Conservation (phyloP, 176 grass and related monocot genomes). For the Ampelocalamus luodianensis region DNA sequence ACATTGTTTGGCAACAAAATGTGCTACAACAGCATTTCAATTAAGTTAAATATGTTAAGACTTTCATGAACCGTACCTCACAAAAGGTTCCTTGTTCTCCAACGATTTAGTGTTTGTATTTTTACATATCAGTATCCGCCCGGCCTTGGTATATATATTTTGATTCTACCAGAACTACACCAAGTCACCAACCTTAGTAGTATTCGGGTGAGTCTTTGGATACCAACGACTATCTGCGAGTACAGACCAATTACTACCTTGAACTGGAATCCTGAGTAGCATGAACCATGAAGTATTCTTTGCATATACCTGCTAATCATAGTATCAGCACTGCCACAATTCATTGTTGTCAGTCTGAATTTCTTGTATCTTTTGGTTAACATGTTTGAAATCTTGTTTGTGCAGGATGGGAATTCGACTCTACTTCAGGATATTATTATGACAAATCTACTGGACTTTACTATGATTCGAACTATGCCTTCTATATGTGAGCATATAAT, state of each 20-base stretch:
- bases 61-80: not conserved
- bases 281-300: not conserved
- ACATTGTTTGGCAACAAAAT: not conserved
- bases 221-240: not conserved
- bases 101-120: not conserved
- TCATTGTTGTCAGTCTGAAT: not conserved
- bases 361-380: constrained; percentile 9
- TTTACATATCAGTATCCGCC: not conserved
- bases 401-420: constrained; percentile 76
- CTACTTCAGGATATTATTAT: constrained; percentile 72
- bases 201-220: not conserved
- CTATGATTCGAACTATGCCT: constrained; percentile 73
- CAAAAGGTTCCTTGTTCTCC: not conserved
- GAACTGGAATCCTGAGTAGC: not conserved
- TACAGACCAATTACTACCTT: not conserved
- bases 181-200: not conserved
- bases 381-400: constrained; percentile 30
- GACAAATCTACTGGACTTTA: constrained; percentile 72
- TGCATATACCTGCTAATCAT: not conserved
- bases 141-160: constrained; percentile 21
- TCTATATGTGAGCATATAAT: too few species aligned
- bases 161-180: not conserved
- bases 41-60: not conserved
- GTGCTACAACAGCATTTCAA: not conserved
- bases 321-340: not conserved